Percentiles rank a stretch among this genome's conserved stretches.
Conservation (phyloP, 108 stramenopile species). For the Skeletonema potamos region DNA sequence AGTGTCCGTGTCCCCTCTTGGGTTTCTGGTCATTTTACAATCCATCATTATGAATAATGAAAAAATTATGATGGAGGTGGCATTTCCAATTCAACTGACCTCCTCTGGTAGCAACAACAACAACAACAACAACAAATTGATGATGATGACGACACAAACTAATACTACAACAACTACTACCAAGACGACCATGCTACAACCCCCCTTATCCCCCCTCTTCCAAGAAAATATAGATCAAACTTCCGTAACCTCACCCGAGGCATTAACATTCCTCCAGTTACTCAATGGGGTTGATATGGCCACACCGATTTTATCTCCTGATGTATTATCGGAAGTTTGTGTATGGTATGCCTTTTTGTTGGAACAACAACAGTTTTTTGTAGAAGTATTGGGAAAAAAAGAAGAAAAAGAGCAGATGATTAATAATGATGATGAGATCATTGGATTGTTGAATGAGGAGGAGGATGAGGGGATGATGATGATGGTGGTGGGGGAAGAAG, state of each 20-base stretch:
- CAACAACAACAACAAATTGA: not conserved
- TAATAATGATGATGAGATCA: not conserved
- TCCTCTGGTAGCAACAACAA: not conserved
- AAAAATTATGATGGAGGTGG: not conserved
- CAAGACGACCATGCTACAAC: too few species aligned
- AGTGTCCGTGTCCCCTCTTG: conserved; percentile 18
- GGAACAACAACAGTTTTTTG: not conserved
- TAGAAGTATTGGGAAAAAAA: too few species aligned
- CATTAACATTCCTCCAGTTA: conserved; percentile 68
- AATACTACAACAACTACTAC: too few species aligned
- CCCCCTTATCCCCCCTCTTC: too few species aligned
- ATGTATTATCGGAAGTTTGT: conserved; percentile 28
- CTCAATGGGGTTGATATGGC: conserved; percentile 79
- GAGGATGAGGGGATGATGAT: not conserved
- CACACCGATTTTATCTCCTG: conserved; percentile 68
- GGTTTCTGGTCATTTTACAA: conserved; percentile 20
- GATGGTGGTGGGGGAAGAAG: not conserved
- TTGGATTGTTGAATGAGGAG: not conserved
- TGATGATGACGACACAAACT: too few species aligned
- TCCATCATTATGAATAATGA: not conserved
- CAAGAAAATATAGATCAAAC: conserved; percentile 30
- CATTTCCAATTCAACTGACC: conserved; percentile 16
- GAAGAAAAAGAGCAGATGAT: not conserved
- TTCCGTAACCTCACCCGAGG: conserved; percentile 65
- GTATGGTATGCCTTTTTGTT: conserved; percentile 38